Percentiles rank a stretch among this genome's conserved stretches.
These are phyloP conservation scores for Collybia sordida DNA, from an alignment of 768 basidiomycete genomes.

Conservation along the genomic window DNA sequence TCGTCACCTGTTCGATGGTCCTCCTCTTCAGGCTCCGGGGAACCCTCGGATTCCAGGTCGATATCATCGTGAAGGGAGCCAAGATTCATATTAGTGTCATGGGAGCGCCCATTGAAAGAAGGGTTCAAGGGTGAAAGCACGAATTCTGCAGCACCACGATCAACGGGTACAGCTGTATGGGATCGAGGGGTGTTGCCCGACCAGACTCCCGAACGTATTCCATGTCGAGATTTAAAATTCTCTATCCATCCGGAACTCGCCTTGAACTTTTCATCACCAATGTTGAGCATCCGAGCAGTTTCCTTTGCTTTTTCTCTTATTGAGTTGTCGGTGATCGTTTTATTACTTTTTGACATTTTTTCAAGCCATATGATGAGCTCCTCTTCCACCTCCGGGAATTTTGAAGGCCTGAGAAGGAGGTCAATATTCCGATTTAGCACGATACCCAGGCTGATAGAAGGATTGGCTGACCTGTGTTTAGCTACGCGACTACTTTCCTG, in stretches of 20 bases:
- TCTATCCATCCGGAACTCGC: slow-evolving; percentile 93
- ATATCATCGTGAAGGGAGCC: slow-evolving; percentile 16
- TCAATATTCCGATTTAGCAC: slow-evolving; percentile 4
- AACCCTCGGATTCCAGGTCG: slow-evolving; percentile 28
- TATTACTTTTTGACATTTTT: slow-evolving; percentile 44
- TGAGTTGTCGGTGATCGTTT: slow-evolving; percentile 61
- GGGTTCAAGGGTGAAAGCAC: slow-evolving; percentile 38
- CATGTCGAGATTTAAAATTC: slow-evolving; percentile 84
- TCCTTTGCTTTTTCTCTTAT: slow-evolving; percentile 67
- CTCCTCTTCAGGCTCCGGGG: slow-evolving; percentile 30
- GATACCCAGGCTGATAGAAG: slow-evolving; percentile 6
- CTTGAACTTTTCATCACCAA: slow-evolving; percentile 77
- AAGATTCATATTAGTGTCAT: slow-evolving; percentile 20
- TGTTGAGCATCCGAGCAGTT: slow-evolving; percentile 54
- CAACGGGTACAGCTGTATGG: slow-evolving; percentile 18
- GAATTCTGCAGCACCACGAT: not conserved
- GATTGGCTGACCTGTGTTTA: slow-evolving; percentile 67
- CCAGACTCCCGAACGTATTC: slow-evolving; percentile 69
- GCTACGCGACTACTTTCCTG: slow-evolving; percentile 57
- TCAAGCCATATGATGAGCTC: slow-evolving; percentile 61
- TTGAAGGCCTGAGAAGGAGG: slow-evolving; percentile 55
- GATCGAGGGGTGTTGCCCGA: slow-evolving; percentile 31
- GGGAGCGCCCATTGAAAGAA: slow-evolving; percentile 33
- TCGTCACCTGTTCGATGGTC: slow-evolving; percentile 1
- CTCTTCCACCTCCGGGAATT: slow-evolving; percentile 77